phyloP scores from a whole-genome alignment of 345 rosid genomes.

The Brassica napus region DNA sequence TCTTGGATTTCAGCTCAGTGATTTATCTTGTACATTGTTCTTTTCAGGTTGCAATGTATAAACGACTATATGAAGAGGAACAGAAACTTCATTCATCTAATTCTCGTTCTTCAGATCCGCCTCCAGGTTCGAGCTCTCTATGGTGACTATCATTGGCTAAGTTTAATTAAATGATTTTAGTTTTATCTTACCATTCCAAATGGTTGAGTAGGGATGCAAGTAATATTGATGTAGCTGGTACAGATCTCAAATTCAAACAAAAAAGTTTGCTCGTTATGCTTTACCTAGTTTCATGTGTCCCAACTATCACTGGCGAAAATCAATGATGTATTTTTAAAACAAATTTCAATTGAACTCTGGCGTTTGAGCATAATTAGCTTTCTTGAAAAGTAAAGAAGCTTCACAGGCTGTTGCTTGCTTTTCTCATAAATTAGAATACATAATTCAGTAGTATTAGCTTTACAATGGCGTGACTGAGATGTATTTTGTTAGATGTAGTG shows the following conservation, averaged over 20 bases:
- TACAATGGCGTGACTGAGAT: conserved; percentile 18
- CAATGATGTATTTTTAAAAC: background rate
- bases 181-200: conserved; percentile 19
- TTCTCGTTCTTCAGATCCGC: conserved; percentile 44
- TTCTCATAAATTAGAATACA: conserved; percentile 17
- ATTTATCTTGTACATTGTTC: conserved; percentile 17
- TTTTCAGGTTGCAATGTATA: conserved; percentile 87
- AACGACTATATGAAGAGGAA: conserved; percentile 87
- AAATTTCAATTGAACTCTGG: conserved; percentile 2
- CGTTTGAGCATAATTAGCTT: background rate
- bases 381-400: conserved; percentile 11
- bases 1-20: background rate
- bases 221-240: background rate
- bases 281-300: background rate
- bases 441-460: conserved; percentile 10
- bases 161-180: conserved; percentile 11
- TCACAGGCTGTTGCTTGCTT: conserved; percentile 18
- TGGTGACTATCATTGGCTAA: conserved; percentile 18
- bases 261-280: background rate
- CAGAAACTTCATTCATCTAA: conserved; percentile 61
- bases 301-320: conserved; percentile 2
- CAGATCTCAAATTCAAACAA: background rate
- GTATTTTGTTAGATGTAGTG: conserved; percentile 43
- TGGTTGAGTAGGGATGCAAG: conserved; percentile 9
- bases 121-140: conserved; percentile 56